Conservation (phyloP, 108 stramenopile genomes). For the Skeletonema marinoi region DNA sequence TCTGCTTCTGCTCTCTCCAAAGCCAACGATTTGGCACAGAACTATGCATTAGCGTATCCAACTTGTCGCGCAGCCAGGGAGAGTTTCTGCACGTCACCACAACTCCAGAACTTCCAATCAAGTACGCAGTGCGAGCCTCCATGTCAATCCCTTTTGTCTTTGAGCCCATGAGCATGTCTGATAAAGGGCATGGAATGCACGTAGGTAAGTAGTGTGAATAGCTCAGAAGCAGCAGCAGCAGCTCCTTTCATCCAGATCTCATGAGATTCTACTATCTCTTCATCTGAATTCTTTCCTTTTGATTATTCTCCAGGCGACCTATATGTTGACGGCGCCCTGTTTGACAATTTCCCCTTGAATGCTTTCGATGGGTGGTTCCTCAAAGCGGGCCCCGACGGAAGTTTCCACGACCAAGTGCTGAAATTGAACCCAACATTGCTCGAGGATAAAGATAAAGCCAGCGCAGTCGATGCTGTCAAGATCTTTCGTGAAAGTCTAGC, state of each 20-base stretch:
- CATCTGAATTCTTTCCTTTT: not conserved
- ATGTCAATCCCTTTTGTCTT: not conserved
- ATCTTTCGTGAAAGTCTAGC: not conserved
- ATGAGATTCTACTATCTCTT: not conserved
- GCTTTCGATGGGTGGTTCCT: conserved; percentile 1
- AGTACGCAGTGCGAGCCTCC: not conserved
- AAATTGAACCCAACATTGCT: not conserved
- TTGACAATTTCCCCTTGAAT: not conserved
- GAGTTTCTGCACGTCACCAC: not conserved
- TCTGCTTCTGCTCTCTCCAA: not conserved
- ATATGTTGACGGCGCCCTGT: not conserved
- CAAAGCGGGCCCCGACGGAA: not conserved
- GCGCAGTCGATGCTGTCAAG: not conserved
- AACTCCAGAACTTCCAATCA: not conserved
- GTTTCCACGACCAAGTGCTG: not conserved
- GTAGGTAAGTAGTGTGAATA: not conserved
- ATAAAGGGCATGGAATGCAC: conserved; percentile 1
- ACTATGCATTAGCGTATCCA: not conserved
- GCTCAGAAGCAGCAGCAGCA: no score
- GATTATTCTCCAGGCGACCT: not conserved
- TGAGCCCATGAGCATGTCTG: not conserved
- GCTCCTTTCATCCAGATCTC: no score
- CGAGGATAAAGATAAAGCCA: not conserved
- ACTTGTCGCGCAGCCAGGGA: not conserved
- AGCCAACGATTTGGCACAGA: not conserved